These are phyloP conservation scores for Thelonectria discophora DNA, from an alignment of 2,329 filamentous ascomycete species.

Conservation along the genomic window DNA sequence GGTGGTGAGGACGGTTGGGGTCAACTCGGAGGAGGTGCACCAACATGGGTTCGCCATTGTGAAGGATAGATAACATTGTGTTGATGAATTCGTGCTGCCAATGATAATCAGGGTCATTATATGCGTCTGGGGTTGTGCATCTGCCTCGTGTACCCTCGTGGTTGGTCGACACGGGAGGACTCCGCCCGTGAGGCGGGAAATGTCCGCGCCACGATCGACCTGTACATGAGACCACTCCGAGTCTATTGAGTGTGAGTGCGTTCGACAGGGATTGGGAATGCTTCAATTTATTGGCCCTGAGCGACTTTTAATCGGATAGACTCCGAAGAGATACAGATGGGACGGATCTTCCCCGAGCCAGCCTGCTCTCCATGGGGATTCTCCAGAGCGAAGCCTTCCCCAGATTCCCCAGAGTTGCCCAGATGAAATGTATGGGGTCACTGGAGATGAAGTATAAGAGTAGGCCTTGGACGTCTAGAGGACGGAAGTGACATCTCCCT, in stretches of 20 bases:
- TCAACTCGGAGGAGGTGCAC: background rate
- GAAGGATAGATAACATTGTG: background rate
- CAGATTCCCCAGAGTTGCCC: slow-evolving; percentile 4
- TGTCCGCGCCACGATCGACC: background rate
- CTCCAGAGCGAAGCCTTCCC: background rate
- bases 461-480: too few species aligned
- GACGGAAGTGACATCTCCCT: too few species aligned
- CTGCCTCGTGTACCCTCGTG: background rate
- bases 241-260: too few species aligned
- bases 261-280: too few species aligned
- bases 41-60: slow-evolving; percentile 2
- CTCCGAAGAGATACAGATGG: background rate
- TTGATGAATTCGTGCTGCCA: background rate
- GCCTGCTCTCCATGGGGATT: background rate
- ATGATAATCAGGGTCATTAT: background rate
- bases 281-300: too few species aligned
- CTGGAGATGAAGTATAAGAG: background rate
- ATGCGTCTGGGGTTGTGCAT: too few species aligned
- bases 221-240: too few species aligned
- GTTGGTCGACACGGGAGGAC: background rate
- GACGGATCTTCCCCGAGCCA: slow-evolving; percentile 2
- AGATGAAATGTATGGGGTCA: background rate
- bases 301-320: background rate
- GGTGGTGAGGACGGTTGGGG: background rate
- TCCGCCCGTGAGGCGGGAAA: background rate